Evolutionary conservation across 306 rosid species (phyloP).

Genomic region (Casuarina glauca): DNA sequence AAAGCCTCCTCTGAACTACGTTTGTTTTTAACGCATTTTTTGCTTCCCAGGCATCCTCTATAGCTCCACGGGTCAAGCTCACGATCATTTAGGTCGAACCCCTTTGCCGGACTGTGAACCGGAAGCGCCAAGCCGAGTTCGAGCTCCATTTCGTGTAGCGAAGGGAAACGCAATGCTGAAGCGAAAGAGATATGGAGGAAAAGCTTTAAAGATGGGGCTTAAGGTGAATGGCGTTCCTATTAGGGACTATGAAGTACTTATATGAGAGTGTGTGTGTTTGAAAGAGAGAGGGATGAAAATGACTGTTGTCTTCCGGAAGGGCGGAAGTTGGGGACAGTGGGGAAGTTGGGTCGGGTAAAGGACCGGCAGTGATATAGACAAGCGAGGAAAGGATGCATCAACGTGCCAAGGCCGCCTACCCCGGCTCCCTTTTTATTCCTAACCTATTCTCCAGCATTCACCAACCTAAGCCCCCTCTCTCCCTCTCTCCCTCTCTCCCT

Average conservation of each 20-base stretch:
- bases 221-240: conserved; percentile 18
- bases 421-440: conserved; percentile 24
- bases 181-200: conserved; percentile 21
- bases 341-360: conserved; percentile 87
- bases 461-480: conserved; percentile 16
- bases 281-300: conserved; percentile 40
- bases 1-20: conserved; percentile 63
- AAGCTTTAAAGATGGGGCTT: conserved; percentile 9
- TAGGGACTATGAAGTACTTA: conserved; percentile 32
- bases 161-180: conserved; percentile 14
- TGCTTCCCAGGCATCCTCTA: conserved; percentile 24
- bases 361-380: conserved; percentile 60
- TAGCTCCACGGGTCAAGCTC: conserved; percentile 23
- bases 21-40: conserved; percentile 41
- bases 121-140: conserved; percentile 55
- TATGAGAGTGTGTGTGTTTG: conserved; percentile 19
- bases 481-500: conserved; percentile 1
- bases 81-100: conserved; percentile 32
- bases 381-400: conserved; percentile 47
- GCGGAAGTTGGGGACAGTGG: conserved; percentile 56
- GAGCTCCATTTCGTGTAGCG: conserved; percentile 61
- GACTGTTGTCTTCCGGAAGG: conserved; percentile 47
- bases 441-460: conserved; percentile 22
- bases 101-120: conserved; percentile 31
- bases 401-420: conserved; percentile 47